Base-by-base conservation (phyloP, 2,329 filamentous ascomycete genomes). In the Dryadomyces quercus-mongolicae region DNA sequence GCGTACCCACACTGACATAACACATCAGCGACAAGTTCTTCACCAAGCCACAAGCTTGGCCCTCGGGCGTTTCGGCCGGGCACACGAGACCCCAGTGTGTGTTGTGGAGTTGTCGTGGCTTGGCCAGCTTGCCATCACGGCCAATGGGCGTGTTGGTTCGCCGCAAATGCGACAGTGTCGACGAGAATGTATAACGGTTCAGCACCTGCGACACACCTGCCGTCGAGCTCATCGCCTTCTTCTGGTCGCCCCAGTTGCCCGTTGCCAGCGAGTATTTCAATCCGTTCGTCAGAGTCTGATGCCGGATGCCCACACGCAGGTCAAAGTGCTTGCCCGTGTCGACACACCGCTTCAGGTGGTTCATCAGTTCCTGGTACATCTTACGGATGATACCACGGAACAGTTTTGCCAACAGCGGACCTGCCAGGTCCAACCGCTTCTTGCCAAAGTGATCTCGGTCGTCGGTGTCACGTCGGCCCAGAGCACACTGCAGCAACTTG, bases 371-470 rank as follows among this genome's bases (percentile, higher is more conserved):
- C 57, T 87, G 86, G 48, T 90, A 94, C 67, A 98, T 82, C 67
- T 93, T 88, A 59, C 89, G 83, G 68, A 96, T 92, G 57, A 97
- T 84, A 57, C 85, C 85, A 58, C 93, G 86, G 81, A 98, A 98
- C 45, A 98, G 79, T 67, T 94, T 95, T n/a, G 92, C 92, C 61
- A 98, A 82, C 55, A 98, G 76, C 36, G 93, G 92, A 59, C 93
- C 93, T 55, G 93, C 92, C 63, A 98, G 78, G 74, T 98, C 93
- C 55, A 98, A 77, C 61, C 93, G 86, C 78, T 98, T 98, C 79
- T 97, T 97, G 64, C 93, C 93, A 65, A 98, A 96, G 69, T 98
- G 94, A 74, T 98, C 93, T 74, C 93, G 88, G 66, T 98, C 93
- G 65, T 98, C 93, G 25, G 90, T 89, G 66, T 97, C 93, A 58